A percentile compares a stretch with the other conserved stretches of the same genome.
phyloP scores from a whole-genome alignment of 257 asterid genomes.

The Plantago ovata region DNA sequence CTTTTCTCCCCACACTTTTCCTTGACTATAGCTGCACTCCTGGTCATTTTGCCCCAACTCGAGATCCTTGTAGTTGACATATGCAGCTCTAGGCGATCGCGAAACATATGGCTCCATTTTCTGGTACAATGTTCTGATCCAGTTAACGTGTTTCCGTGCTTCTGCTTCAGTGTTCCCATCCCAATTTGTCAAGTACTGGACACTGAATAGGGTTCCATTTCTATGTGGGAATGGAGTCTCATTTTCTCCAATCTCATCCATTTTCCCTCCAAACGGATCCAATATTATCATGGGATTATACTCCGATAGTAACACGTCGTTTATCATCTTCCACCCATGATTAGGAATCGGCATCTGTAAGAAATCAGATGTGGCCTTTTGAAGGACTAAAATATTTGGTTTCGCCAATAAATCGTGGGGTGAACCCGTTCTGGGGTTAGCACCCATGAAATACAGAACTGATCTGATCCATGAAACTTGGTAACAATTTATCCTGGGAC shows the following conservation, averaged over 20 bases:
- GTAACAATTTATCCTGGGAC: slow-evolving; percentile 8
- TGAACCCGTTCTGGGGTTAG: neutral
- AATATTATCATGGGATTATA: slow-evolving; percentile 14
- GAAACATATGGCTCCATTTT: slow-evolving; percentile 30
- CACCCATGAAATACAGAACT: slow-evolving; percentile 18
- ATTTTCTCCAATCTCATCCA: slow-evolving; percentile 25
- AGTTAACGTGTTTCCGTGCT: slow-evolving; percentile 17
- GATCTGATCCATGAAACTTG: slow-evolving; percentile 27
- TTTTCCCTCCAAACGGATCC: slow-evolving; percentile 30
- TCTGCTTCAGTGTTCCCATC: slow-evolving; percentile 3
- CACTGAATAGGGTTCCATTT: slow-evolving; percentile 26
- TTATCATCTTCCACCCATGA: slow-evolving; percentile 23
- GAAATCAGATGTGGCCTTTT: slow-evolving; percentile 31
- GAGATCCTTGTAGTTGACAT: slow-evolving; percentile 27
- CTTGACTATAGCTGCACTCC: slow-evolving; percentile 19
- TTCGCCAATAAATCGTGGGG: neutral
- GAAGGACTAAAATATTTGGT: neutral
- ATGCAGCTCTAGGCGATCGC: slow-evolving; percentile 24
- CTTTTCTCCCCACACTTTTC: slow-evolving; percentile 32
- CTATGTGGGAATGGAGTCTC: slow-evolving; percentile 31
- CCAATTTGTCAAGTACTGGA: slow-evolving; percentile 29
- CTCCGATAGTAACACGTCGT: slow-evolving; percentile 14
- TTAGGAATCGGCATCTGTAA: slow-evolving; percentile 19
- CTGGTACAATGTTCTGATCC: slow-evolving; percentile 21
- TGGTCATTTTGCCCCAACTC: slow-evolving; percentile 26